Evolutionary conservation across 345 rosid genomes (phyloP), one percentile per base, ranked within the genome.

Genomic region (Excoecaria agallocha): DNA sequence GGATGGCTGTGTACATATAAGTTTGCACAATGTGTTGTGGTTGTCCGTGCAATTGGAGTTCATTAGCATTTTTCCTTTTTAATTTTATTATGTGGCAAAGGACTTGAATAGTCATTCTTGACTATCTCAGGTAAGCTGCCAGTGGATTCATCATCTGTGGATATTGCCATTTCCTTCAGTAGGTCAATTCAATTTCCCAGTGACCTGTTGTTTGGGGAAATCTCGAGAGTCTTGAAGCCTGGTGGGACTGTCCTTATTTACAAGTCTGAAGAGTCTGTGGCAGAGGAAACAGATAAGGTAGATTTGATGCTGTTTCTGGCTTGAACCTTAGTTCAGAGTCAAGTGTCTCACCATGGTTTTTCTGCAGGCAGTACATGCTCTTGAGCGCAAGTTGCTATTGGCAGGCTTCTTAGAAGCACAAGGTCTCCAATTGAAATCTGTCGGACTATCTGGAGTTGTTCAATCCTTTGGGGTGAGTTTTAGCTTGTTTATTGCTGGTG

Each of bases 361-460:
- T 74, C 72, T 80, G 79, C 81, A 92, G 96, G 86, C 70, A 56
- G 65, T 80, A 35, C 66, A 85, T 75, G 67, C 81, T 66, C 71
- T 90, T 68, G 86, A 88, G 83, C 87, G 87, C 66, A 89, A 85
- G 66, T 80, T 93, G 81, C 76, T 90, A 41, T 81, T 93, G 69
- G 86, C 87, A 45, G 99, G 98, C 24, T 95, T 89, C 84, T 52
- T 83, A 51, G 96, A 91, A 69, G 84, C 86, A 17, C 84, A 85
- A 41, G 75, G 48, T 76, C 72, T 86, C 74, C 88, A 86, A 72
- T 77, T 81, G 73, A 86, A 90, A 76, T 77, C 89, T 4, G 19
- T 67, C 67, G 65, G 19, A 58, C 66, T 71, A 15, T 61, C 83
- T 68, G 78, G 70, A 38, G 74, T 10, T 68, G 71, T 64, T 66